Percentiles rank a stretch among this genome's conserved stretches.
phyloP scores from a whole-genome alignment of 495 filamentous ascomycete genomes.

The Pseudomonodictys pantanalensis region DNA sequence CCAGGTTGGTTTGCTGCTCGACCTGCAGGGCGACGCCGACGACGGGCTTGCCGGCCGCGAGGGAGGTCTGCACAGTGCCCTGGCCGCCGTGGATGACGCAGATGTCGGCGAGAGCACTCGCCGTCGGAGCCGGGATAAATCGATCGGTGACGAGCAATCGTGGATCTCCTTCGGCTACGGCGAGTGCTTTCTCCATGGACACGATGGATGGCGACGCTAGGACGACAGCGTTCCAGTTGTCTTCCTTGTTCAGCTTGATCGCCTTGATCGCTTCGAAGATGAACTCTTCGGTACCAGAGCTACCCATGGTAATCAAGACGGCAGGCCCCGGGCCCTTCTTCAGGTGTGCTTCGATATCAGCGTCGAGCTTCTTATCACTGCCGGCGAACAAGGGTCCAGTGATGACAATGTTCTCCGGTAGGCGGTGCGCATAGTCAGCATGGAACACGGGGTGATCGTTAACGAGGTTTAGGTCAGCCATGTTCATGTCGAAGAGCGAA shows the following conservation, averaged over 20 bases:
- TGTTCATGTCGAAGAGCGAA: conserved; percentile 32
- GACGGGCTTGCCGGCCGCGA: conserved; percentile 33
- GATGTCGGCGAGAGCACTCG: conserved; percentile 31
- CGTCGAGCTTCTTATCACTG: conserved; percentile 19
- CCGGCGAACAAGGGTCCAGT: conserved; percentile 33
- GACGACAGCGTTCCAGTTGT: conserved; percentile 35
- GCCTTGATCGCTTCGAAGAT: conserved; percentile 33
- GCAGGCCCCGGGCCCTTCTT: conserved; percentile 12
- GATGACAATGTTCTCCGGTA: conserved; percentile 26
- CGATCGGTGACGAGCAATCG: conserved; percentile 31
- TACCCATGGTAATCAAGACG: conserved; percentile 33
- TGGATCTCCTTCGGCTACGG: conserved; percentile 19
- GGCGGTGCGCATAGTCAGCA: conserved; percentile 14
- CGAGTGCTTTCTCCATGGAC: conserved; percentile 15
- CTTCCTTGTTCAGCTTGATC: conserved; percentile 9
- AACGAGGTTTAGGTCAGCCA: conserved; percentile 33
- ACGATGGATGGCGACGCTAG: conserved; percentile 32
- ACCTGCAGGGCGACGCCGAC: conserved; percentile 35
- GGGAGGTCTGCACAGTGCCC: conserved; percentile 34
- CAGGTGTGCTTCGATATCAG: conserved; percentile 25
- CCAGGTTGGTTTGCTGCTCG: conserved; percentile 38
- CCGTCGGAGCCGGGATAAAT: conserved; percentile 31
- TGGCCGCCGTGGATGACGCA: conserved; percentile 34
- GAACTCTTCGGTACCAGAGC: conserved; percentile 30
- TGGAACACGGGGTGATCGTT: conserved; percentile 35